These are phyloP conservation scores for Alnus glutinosa DNA, from an alignment of 306 rosid genomes.

Conservation along the genomic window DNA sequence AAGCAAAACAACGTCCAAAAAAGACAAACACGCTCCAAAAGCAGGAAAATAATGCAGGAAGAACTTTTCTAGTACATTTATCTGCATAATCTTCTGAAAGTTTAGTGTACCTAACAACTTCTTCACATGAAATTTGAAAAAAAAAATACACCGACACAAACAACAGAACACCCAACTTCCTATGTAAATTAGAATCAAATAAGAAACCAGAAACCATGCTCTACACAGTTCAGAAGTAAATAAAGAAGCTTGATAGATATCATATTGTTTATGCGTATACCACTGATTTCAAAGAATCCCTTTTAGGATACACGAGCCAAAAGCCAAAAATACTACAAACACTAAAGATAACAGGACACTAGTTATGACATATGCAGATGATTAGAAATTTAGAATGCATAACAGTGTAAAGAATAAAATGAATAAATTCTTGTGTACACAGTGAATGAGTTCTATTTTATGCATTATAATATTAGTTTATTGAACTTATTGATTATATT, in stretches of 20 bases:
- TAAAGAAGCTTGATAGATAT: not conserved
- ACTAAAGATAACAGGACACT: not conserved
- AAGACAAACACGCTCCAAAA: constrained; percentile 63
- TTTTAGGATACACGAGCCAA: not conserved
- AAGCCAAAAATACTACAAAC: not conserved
- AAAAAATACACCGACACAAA: not conserved
- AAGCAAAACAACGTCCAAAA: constrained; percentile 56
- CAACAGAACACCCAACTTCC: not conserved
- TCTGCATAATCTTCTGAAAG: constrained; percentile 41
- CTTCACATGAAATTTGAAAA: constrained; percentile 5
- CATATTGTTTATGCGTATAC: not conserved
- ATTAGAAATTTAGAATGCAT: not conserved
- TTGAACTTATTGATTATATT: not conserved
- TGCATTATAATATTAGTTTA: not conserved
- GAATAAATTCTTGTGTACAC: not conserved
- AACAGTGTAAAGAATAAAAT: not conserved
- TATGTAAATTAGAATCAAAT: not conserved
- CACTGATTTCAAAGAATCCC: not conserved
- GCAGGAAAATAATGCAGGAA: constrained; percentile 58
- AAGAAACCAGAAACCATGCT: not conserved
- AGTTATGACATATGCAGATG: not conserved
- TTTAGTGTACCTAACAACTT: constrained; percentile 23
- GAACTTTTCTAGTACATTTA: constrained; percentile 42
- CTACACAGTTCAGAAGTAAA: not conserved
- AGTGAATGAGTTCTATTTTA: not conserved